phyloP scores from a whole-genome alignment of 2,329 filamentous ascomycete genomes.

The Trichoderma gracile region DNA sequence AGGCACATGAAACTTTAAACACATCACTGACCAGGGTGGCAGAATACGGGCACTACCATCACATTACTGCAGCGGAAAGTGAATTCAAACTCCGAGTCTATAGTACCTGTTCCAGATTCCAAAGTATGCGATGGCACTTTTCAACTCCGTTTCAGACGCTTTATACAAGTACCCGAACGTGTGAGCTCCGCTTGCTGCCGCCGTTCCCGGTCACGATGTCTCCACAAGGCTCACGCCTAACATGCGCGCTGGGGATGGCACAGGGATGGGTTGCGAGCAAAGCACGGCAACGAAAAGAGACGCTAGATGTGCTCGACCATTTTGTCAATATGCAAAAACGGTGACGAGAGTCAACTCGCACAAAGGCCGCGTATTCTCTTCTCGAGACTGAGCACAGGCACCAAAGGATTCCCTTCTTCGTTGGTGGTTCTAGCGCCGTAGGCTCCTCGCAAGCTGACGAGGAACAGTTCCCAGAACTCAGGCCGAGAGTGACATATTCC shows the following conservation, averaged over 20 bases:
- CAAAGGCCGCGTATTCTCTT: neutral
- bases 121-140: neutral
- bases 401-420: neutral
- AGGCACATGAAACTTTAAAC: slow-evolving; percentile 21
- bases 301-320: neutral
- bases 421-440: neutral
- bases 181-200: slow-evolving; percentile 16
- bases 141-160: neutral
- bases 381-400: neutral
- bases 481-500: neutral
- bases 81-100: neutral
- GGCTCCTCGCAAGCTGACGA: neutral
- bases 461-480: neutral
- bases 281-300: neutral
- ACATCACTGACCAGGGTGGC: neutral
- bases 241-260: neutral
- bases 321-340: no score
- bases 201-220: slow-evolving; percentile 3
- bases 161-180: neutral
- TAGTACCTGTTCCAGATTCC: no score
- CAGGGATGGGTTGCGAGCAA: neutral
- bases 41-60: neutral
- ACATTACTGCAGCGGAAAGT: neutral
- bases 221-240: slow-evolving; percentile 9
- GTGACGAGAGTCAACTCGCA: neutral